A percentile compares a stretch with the other conserved stretches of the same genome.
Conservation (phyloP, 2,329 filamentous ascomycete genomes). For the Paecilomyces dactylethromorphus region DNA sequence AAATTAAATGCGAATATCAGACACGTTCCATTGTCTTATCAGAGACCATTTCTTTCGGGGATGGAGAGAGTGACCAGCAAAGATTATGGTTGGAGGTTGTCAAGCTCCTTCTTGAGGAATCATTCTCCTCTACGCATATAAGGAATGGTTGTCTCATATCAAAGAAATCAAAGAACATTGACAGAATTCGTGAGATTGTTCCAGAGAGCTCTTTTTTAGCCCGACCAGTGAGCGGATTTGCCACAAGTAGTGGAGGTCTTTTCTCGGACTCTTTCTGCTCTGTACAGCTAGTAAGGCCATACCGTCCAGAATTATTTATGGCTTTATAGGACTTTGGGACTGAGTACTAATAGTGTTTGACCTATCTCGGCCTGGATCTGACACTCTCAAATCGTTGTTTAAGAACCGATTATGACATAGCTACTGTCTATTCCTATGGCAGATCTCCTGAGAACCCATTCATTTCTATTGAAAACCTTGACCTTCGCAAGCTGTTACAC, state of each 20-base stretch:
- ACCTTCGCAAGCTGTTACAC: conserved; percentile 27
- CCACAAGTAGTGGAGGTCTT: not conserved
- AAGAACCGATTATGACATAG: conserved; percentile 26
- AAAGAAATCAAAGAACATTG: conserved; percentile 22
- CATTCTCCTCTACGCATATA: conserved; percentile 4
- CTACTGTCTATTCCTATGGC: conserved; percentile 19
- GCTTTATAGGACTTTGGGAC: not conserved
- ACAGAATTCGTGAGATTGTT: conserved; percentile 14
- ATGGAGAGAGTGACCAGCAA: conserved; percentile 16
- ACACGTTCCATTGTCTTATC: conserved; percentile 27
- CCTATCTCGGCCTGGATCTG: conserved; percentile 26
- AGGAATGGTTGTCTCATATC: conserved; percentile 1
- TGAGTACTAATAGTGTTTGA: conserved; percentile 21
- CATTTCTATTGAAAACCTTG: conserved; percentile 13
- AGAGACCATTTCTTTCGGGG: conserved; percentile 19
- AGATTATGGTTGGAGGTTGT: conserved; percentile 25
- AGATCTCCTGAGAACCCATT: conserved; percentile 4
- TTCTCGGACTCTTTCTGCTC: conserved; percentile 19
- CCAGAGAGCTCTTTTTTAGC: conserved; percentile 15
- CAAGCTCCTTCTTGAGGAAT: conserved; percentile 22
- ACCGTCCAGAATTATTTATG: conserved; percentile 1
- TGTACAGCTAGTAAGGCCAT: conserved; percentile 22
- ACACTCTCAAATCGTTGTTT: conserved; percentile 14
- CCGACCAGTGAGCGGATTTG: conserved; percentile 13
- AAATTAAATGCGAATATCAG: conserved; percentile 28